These are phyloP conservation scores for Fraxinus ornus DNA, from an alignment of 305 asterid species.

Conservation along the genomic window DNA sequence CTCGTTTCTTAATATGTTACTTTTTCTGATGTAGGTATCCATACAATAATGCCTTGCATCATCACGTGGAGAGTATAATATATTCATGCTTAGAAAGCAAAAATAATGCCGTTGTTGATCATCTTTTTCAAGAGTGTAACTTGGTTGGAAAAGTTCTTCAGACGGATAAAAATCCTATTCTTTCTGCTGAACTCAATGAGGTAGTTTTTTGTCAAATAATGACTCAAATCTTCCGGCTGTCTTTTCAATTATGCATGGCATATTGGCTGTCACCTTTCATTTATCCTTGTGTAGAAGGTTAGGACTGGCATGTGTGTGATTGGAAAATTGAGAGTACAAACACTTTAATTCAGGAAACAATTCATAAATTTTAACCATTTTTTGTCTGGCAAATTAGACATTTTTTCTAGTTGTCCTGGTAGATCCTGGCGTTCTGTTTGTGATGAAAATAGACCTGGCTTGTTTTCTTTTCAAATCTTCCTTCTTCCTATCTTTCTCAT, in stretches of 20 bases:
- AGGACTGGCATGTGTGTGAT: slow-evolving; percentile 19
- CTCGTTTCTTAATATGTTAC: neutral
- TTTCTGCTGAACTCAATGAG: slow-evolving; percentile 57
- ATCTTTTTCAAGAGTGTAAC: slow-evolving; percentile 75
- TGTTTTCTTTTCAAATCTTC: neutral
- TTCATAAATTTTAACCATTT: neutral
- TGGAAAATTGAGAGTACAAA: slow-evolving; percentile 14
- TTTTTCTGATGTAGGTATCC: slow-evolving; percentile 66
- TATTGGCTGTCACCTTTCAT: neutral
- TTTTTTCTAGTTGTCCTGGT: neutral
- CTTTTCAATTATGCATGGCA: neutral
- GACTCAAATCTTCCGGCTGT: slow-evolving; percentile 7
- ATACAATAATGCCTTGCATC: slow-evolving; percentile 93
- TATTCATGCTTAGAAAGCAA: slow-evolving; percentile 88
- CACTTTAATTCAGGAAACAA: neutral
- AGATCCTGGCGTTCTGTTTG: slow-evolving; percentile 6
- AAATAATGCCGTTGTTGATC: slow-evolving; percentile 54
- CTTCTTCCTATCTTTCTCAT: neutral
- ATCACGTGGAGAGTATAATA: slow-evolving; percentile 94
- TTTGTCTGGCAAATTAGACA: neutral
- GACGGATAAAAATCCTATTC: slow-evolving; percentile 61
- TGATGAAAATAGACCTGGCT: neutral
- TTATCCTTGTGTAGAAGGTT: slow-evolving; percentile 12
- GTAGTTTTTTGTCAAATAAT: slow-evolving; percentile 35
- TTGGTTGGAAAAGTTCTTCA: slow-evolving; percentile 71